Conservation (phyloP, 257 asterid genomes). For the Nyctanthes arbortristis region DNA sequence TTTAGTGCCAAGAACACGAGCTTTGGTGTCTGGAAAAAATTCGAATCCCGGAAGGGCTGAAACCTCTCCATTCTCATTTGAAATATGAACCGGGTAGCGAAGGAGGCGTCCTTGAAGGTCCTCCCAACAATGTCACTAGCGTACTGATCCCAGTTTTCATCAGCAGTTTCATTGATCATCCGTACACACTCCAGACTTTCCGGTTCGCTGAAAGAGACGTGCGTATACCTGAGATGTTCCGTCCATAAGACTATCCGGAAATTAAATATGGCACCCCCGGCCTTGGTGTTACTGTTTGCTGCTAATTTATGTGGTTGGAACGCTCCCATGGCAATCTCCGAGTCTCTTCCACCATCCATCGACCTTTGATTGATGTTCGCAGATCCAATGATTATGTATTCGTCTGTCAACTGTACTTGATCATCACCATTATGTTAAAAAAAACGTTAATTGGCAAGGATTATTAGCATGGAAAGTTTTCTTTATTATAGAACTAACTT, state of each 20-base stretch:
- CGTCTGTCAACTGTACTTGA: constrained; percentile 97
- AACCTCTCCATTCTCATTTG: constrained; percentile 50
- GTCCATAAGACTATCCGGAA: constrained; percentile 78
- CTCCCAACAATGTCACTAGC: constrained; percentile 34
- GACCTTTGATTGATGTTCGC: constrained; percentile 95
- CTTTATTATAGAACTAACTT: no score
- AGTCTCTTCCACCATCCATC: constrained; percentile 87
- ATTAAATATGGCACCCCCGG: constrained; percentile 56
- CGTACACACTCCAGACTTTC: constrained; percentile 59
- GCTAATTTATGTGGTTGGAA: constrained; percentile 75
- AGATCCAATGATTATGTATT: constrained; percentile 82
- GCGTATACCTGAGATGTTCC: constrained; percentile 54
- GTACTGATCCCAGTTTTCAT: constrained; percentile 58
- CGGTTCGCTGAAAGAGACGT: constrained; percentile 42
- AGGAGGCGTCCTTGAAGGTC: constrained; percentile 80
- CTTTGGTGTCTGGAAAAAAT: constrained; percentile 84
- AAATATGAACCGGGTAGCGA: constrained; percentile 61
- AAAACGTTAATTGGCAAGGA: background rate
- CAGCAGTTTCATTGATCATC: constrained; percentile 51
- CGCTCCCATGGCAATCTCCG: constrained; percentile 93
- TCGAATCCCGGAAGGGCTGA: constrained; percentile 50
- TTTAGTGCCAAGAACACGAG: constrained; percentile 65
- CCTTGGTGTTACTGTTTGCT: constrained; percentile 30
- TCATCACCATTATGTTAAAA: no score
- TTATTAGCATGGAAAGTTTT: background rate